Conservation (phyloP, 305 asterid genomes). For the Ajuga reptans region DNA sequence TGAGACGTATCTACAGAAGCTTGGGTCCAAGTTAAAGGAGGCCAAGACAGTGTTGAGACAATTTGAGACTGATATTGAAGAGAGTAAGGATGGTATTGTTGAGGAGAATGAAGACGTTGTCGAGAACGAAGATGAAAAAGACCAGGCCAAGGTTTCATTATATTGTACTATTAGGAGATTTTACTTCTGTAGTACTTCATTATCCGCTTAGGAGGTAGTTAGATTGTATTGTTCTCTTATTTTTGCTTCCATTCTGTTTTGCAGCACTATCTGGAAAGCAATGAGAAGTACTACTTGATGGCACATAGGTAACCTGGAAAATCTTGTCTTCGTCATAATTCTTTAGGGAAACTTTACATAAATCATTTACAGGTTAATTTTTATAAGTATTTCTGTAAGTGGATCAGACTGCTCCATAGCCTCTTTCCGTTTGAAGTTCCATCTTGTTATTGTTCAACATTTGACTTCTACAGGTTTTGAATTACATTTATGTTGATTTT, state of each 20-base stretch:
- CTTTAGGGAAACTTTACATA: neutral
- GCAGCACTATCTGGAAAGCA: constrained; percentile 99
- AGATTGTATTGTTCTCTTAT: constrained; percentile 13
- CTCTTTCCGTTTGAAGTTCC: neutral
- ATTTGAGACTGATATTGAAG: constrained; percentile 67
- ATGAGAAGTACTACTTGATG: constrained; percentile 95
- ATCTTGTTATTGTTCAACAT: neutral
- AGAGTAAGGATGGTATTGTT: constrained; percentile 37
- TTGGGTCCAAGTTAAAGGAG: constrained; percentile 80
- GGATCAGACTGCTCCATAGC: constrained; percentile 7
- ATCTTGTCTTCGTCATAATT: constrained; percentile 1
- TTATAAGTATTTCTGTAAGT: neutral
- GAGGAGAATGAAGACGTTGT: constrained; percentile 56
- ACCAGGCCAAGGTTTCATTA: constrained; percentile 80
- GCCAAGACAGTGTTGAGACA: constrained; percentile 70
- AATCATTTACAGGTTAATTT: neutral
- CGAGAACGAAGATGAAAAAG: constrained; percentile 80
- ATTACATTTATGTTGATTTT: constrained; percentile 18
- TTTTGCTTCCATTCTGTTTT: constrained; percentile 29
- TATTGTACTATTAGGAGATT: constrained; percentile 9
- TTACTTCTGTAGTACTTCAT: constrained; percentile 15
- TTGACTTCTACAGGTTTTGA: neutral
- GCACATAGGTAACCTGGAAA: constrained; percentile 71
- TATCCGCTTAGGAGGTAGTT: constrained; percentile 1
- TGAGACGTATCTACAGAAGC: constrained; percentile 86